A percentile compares a stretch with the other conserved stretches of the same genome.
Evolutionary conservation across 129 eudicot species (phyloP).

Genomic region (Dittrichia graveolens): DNA sequence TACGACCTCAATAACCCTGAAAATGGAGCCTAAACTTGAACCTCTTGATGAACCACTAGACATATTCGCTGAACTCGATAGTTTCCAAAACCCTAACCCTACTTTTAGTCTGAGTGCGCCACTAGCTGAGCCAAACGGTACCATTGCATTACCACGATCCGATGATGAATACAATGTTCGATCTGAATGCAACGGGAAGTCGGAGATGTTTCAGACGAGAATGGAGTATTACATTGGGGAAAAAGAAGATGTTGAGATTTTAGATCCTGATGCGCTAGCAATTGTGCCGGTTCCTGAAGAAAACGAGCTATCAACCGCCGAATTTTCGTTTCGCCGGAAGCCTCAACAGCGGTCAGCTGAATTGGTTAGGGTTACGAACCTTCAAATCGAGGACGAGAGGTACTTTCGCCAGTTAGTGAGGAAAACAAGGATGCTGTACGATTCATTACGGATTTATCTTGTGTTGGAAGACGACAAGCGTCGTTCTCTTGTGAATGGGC

Average conservation of each 20-base stretch:
- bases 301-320: conserved; percentile 24
- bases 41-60: conserved; percentile 43
- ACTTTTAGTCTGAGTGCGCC: conserved; percentile 10
- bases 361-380: conserved; percentile 54
- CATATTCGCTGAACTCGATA: conserved; percentile 13
- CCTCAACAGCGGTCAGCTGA: conserved; percentile 44
- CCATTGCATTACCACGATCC: background rate
- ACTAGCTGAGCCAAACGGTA: conserved; percentile 8
- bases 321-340: conserved; percentile 26
- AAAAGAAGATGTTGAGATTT: background rate
- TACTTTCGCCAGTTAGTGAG: conserved; percentile 41
- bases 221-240: conserved; percentile 21
- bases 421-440: conserved; percentile 39
- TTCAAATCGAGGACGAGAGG: conserved; percentile 37
- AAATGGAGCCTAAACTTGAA: conserved; percentile 58
- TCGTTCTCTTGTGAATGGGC: background rate
- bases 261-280: conserved; percentile 35
- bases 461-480: conserved; percentile 43
- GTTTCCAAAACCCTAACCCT: conserved; percentile 22
- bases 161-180: conserved; percentile 21
- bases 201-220: background rate
- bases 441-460: background rate
- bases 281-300: conserved; percentile 28
- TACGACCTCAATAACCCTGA: conserved; percentile 28
- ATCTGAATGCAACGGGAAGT: conserved; percentile 41